phyloP scores from a whole-genome alignment of 2,329 filamentous ascomycete genomes.

The Fusarium veterinarium region DNA sequence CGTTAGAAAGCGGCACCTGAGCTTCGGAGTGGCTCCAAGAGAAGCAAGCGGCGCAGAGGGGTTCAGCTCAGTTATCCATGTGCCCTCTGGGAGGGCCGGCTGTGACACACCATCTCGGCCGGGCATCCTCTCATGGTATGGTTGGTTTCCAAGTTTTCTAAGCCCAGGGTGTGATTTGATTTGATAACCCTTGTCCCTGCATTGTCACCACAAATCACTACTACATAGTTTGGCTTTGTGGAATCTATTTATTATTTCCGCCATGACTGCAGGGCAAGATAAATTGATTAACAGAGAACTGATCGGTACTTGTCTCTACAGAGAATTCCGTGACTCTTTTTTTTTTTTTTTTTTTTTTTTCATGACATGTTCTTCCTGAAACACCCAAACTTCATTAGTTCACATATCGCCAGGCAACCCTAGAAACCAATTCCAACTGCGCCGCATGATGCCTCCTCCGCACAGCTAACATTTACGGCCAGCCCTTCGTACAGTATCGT shows the following conservation, averaged over 20 bases:
- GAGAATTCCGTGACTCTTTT: no score
- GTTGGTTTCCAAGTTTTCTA: conserved; percentile 26
- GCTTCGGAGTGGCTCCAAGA: conserved; percentile 23
- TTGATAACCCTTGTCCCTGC: conserved; percentile 34
- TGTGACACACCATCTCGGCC: conserved; percentile 39
- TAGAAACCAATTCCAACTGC: not conserved
- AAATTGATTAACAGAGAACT: not conserved
- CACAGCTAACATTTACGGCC: not conserved
- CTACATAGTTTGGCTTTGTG: not conserved
- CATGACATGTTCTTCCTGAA: not conserved
- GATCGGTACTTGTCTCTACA: not conserved
- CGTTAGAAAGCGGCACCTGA: conserved; percentile 14
- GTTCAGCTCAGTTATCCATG: conserved; percentile 17
- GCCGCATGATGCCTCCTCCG: conserved; percentile 2
- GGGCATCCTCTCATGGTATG: conserved; percentile 31
- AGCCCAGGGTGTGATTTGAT: conserved; percentile 28
- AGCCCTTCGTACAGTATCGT: not conserved
- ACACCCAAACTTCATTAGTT: not conserved
- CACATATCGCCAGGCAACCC: not conserved
- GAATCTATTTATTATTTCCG: not conserved
- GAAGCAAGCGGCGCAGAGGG: conserved; percentile 4
- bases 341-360: no score
- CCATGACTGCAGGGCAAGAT: not conserved
- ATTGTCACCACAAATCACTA: not conserved
- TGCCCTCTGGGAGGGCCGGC: conserved; percentile 14